Percentiles rank a stretch among this genome's conserved stretches.
Conservation (phyloP, 352 stramenopile species). For the Sclerospora graminicola region DNA sequence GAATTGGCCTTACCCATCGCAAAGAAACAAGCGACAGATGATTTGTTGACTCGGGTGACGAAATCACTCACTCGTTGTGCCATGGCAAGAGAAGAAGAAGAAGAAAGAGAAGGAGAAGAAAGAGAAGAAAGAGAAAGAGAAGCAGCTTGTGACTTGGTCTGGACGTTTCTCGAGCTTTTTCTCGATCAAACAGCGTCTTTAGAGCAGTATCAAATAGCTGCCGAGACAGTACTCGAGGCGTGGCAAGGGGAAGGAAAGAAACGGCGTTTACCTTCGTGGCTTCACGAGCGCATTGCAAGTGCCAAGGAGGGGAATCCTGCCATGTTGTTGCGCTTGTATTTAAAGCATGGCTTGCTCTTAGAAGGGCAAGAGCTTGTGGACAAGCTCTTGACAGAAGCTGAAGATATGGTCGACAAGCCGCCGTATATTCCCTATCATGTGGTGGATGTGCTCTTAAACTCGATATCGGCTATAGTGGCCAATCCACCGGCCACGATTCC, state of each 20-base stretch:
- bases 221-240: conserved; percentile 37
- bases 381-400: conserved; percentile 27
- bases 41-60: neutral
- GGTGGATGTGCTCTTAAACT: conserved; percentile 49
- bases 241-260: conserved; percentile 43
- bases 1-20: conserved; percentile 49
- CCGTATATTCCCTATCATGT: conserved; percentile 25
- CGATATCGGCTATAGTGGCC: conserved; percentile 27
- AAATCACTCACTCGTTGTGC: neutral
- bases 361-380: conserved; percentile 53
- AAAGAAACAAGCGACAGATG: neutral
- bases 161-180: conserved; percentile 45
- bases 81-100: no score
- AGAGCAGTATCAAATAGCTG: conserved; percentile 46
- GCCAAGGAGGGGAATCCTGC: conserved; percentile 30
- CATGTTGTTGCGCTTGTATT: conserved; percentile 44
- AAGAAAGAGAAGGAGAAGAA: no score
- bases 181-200: conserved; percentile 29
- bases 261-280: conserved; percentile 50
- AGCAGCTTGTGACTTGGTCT: conserved; percentile 24
- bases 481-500: conserved; percentile 6
- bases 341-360: conserved; percentile 51
- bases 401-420: conserved; percentile 2
- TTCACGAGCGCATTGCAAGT: conserved; percentile 31
- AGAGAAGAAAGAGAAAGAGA: no score